These are phyloP conservation scores for Metroxylon sagu DNA, from an alignment of 176 grass and related monocot species.

Conservation along the genomic window DNA sequence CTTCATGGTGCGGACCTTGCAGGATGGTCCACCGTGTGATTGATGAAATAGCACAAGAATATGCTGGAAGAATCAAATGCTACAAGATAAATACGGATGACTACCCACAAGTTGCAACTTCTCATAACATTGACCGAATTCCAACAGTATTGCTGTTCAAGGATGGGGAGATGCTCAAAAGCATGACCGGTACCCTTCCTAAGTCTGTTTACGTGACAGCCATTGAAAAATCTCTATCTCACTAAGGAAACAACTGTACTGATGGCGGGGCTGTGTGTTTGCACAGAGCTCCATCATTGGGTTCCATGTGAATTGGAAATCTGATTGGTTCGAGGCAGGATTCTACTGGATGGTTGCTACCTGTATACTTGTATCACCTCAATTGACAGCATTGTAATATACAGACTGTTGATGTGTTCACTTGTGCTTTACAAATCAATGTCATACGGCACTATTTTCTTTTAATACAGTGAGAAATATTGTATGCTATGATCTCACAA, in stretches of 20 bases:
- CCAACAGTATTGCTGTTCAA: constrained; percentile 90
- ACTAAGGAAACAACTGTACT: background rate
- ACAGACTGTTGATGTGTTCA: too few relatives aligned
- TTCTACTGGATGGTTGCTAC: too few relatives aligned
- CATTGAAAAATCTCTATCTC: constrained; percentile 63
- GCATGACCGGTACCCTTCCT: constrained; percentile 80
- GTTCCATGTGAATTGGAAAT: background rate
- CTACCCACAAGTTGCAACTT: constrained; percentile 51
- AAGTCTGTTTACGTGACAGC: constrained; percentile 72
- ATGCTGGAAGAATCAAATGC: constrained; percentile 62
- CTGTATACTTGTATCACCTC: too few relatives aligned
- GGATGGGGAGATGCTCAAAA: constrained; percentile 64
- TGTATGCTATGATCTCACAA: too few relatives aligned
- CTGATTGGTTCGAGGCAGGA: too few relatives aligned
- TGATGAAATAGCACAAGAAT: constrained; percentile 70
- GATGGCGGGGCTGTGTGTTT: too few relatives aligned
- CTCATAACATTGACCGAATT: constrained; percentile 48
- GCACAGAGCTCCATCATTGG: background rate
- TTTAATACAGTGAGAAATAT: too few relatives aligned
- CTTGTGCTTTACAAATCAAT: too few relatives aligned
- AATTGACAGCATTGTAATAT: too few relatives aligned
- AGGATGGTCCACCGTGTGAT: constrained; percentile 57
- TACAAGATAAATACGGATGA: constrained; percentile 77
- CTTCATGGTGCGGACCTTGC: constrained; percentile 88
- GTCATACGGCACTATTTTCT: too few relatives aligned